Percentiles rank a stretch among this genome's conserved stretches.
These are phyloP conservation scores for Trypanosoma grayi DNA, from an alignment of 208 protist species.

Conservation along the genomic window DNA sequence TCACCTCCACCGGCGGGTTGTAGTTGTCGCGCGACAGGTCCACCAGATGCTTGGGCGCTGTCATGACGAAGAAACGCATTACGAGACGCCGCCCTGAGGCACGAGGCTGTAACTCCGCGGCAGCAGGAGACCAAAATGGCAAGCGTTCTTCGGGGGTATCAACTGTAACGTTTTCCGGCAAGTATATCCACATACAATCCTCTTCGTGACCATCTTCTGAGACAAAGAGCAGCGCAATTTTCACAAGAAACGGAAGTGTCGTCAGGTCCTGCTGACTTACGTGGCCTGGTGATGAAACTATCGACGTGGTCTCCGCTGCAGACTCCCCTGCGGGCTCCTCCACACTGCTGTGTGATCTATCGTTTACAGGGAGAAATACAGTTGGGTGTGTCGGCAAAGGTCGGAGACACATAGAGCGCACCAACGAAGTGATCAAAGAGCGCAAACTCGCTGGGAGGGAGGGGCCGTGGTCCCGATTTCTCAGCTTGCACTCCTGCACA, in stretches of 20 bases:
- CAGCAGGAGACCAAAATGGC: not conserved
- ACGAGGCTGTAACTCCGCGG: not conserved
- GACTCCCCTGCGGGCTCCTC: not conserved
- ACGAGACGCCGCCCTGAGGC: conserved; percentile 7
- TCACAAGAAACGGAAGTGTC: conserved; percentile 23
- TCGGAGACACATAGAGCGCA: conserved; percentile 20
- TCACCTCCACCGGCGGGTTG: conserved; percentile 33
- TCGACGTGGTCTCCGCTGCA: not conserved
- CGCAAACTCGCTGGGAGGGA: conserved; percentile 9
- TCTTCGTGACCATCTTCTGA: conserved; percentile 10
- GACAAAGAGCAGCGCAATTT: conserved; percentile 20
- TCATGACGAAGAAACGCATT: conserved; percentile 62
- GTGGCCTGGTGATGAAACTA: not conserved
- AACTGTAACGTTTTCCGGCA: not conserved
- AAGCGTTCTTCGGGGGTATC: not conserved
- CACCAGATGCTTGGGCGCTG: conserved; percentile 42
- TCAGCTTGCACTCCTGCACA: conserved; percentile 23
- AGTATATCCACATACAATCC: conserved; percentile 13
- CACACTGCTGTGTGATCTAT: not conserved
- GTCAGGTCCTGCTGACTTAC: not conserved
- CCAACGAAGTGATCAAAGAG: conserved; percentile 15
- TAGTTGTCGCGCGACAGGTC: conserved; percentile 26
- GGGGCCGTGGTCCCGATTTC: not conserved
- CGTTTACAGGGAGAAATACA: conserved; percentile 19
- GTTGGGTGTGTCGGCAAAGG: conserved; percentile 19